Conservation (phyloP, 1,139 yeast genomes). For the Debaryomyces udenii region DNA sequence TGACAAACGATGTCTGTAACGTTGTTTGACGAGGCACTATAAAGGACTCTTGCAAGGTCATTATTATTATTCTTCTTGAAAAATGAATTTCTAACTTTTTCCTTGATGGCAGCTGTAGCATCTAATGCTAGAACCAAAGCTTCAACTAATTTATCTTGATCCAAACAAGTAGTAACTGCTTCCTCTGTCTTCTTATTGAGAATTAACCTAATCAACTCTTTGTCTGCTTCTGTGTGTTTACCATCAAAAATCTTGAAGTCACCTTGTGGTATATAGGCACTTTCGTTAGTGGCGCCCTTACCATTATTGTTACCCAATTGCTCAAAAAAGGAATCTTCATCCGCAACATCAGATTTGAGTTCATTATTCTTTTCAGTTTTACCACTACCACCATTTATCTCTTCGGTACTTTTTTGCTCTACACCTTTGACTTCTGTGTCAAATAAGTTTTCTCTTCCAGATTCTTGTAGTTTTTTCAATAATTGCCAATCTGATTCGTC, state of each 20-base stretch:
- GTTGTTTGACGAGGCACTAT: slow-evolving; percentile 61
- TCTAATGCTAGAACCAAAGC: slow-evolving; percentile 82
- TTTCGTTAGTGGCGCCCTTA: slow-evolving; percentile 19
- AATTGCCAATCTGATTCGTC: slow-evolving; percentile 80
- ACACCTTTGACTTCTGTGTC: slow-evolving; percentile 26
- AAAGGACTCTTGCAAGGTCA: slow-evolving; percentile 74
- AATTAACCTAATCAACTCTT: slow-evolving; percentile 57
- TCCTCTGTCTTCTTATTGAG: slow-evolving; percentile 63
- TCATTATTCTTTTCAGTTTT: slow-evolving; percentile 20
- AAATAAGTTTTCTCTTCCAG: slow-evolving; percentile 49
- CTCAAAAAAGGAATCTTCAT: slow-evolving; percentile 52
- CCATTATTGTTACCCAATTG: slow-evolving; percentile 38
- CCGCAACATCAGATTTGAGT: slow-evolving; percentile 30
- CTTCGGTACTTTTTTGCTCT: slow-evolving; percentile 10
- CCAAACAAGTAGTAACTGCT: slow-evolving; percentile 72
- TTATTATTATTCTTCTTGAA: slow-evolving; percentile 58
- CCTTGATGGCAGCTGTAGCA: slow-evolving; percentile 63
- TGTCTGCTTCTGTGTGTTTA: slow-evolving; percentile 30
- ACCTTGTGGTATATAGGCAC: slow-evolving; percentile 47
- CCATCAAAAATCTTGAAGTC: slow-evolving; percentile 37
- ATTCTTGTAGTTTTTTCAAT: slow-evolving; percentile 56
- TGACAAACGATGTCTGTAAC: slow-evolving; percentile 76
- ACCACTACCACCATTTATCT: slow-evolving; percentile 9
- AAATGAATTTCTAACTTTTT: slow-evolving; percentile 71
- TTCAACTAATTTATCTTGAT: slow-evolving; percentile 66